Base-by-base conservation (phyloP, 106 monocot genomes). In the Allium sativum region DNA sequence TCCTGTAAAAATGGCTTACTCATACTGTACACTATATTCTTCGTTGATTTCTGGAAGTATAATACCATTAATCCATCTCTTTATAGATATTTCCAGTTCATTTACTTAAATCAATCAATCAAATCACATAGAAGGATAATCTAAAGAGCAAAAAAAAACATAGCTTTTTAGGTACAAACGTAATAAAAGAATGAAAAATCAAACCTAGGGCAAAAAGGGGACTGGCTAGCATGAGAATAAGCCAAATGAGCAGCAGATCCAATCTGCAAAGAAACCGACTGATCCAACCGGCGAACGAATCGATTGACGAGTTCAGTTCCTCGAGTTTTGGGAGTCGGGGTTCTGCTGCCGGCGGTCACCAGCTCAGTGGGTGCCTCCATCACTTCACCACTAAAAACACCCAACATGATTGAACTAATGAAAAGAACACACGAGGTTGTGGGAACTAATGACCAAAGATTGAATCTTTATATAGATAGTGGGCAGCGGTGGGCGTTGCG, bases 281-380 rank as follows among this genome's bases (percentile, higher is more conserved):
- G 16, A 43, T 42, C 66, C 17, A 10, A 14, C 12, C 11, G 10
- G 12, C 57, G 12, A 10, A 87, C 40, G 65, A 95, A 95, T 3
- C 76, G 73, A 19, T 55, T 59, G 17, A 95, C 79, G 48, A 95
- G 77, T 72, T 79, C 83, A 10, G 79, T 66, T 19, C 84, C 95
- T 52, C 75, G 71, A 10, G 95, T 90, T 78, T 95, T 95, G 4
- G 94, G 94, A 40, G 94, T 86, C 57, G 94, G 94, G 42, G 94
- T 90, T 59, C 90, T 68, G 81, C 90, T 87, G 6, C 90, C 94
- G 45, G 94, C 94, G 6, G 72, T 81, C 58, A 81, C 74, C 73
- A 95, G 65, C 75, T 95, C 94, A 59, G 76, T 74, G 74, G 94
- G 94, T 41, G 86, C 74, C 70, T 78, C 83, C 67, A 83, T 90